Evolutionary conservation across 805 yeast genomes (phyloP), one percentile per base, ranked within the genome.

Genomic region (Lachancea sp.): DNA sequence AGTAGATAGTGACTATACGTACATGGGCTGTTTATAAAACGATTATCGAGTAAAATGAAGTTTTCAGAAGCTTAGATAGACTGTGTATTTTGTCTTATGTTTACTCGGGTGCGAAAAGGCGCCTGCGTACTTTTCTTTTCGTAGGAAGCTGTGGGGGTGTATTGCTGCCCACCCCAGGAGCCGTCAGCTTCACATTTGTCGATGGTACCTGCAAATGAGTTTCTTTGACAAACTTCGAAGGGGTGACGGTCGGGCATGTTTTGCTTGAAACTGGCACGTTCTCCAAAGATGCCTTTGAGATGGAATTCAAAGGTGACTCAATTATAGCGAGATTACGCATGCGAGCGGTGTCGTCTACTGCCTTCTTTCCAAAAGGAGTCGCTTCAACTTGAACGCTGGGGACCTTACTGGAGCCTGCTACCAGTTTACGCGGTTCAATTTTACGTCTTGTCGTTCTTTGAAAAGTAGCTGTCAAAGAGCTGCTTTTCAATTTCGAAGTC

Each of bases 61-160:
- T n/a, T n/a, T n/a, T n/a, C n/a, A n/a, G n/a, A n/a, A n/a, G n/a
- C n/a, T n/a, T n/a, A n/a, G n/a, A n/a, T n/a, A n/a, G n/a, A n/a
- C n/a, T n/a, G n/a, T n/a, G n/a, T n/a, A n/a, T n/a, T n/a, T n/a
- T n/a, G n/a, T n/a, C n/a, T 26, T 7, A 26, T 26, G 7, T 36
- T 19, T 17, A 38, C 27, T 50, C 52, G 11, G 70, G 70, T 8
- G 67, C 70, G 51, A 68, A 68, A 16, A 69, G 47, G 17, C 67
- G 54, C 52, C 73, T 58, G 45, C 63, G 59, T 3, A 65, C 69
- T 20, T 47, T 51, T 34, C 55, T 60, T 12, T 19, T 35, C 6
- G 16, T 34, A 13, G 18, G 20, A 15, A 11, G 13, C 27, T 15
- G 34, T 5, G 34, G 16, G 12, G 19, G 11, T 17, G 16, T 11